A percentile compares a stretch with the other conserved stretches of the same genome.
Conservation (phyloP, 1,284 basidiomycete genomes). For the Microbotryomycetes sp. region DNA sequence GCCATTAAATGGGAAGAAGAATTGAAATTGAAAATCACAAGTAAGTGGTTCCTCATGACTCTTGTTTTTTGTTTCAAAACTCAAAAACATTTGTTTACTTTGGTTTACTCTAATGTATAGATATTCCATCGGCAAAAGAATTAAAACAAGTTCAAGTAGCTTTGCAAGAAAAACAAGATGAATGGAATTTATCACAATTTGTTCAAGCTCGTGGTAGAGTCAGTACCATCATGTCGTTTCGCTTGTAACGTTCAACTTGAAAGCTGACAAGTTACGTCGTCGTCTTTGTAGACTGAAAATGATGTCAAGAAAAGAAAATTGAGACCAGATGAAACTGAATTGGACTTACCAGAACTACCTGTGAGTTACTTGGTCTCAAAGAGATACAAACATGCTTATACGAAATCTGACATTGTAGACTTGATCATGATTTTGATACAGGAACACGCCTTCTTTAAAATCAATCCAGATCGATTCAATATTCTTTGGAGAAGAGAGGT, state of each 20-base stretch:
- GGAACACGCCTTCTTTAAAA: constrained; percentile 68
- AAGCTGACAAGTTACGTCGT: neutral
- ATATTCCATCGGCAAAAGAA: constrained; percentile 26
- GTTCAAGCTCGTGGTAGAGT: constrained; percentile 22
- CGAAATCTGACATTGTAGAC: neutral
- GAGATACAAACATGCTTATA: neutral
- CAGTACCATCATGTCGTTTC: neutral
- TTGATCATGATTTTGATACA: constrained; percentile 39
- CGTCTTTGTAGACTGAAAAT: constrained; percentile 3
- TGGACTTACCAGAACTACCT: constrained; percentile 16
- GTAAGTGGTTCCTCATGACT: constrained; percentile 2
- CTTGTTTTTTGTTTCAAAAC: neutral
- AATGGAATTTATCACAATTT: constrained; percentile 20
- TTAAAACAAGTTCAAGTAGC: constrained; percentile 15
- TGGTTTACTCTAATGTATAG: neutral
- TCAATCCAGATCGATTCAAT: constrained; percentile 84
- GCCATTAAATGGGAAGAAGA: constrained; percentile 36
- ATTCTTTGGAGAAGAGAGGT: constrained; percentile 82
- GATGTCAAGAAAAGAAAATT: constrained; percentile 3
- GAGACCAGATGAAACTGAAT: neutral
- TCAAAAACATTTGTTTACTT: neutral
- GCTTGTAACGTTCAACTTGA: neutral
- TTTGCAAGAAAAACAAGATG: constrained; percentile 16
- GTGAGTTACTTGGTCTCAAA: neutral
- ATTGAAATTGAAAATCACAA: constrained; percentile 23